phyloP scores from a whole-genome alignment of 805 yeast species.

The Clavispora carvajalis region DNA sequence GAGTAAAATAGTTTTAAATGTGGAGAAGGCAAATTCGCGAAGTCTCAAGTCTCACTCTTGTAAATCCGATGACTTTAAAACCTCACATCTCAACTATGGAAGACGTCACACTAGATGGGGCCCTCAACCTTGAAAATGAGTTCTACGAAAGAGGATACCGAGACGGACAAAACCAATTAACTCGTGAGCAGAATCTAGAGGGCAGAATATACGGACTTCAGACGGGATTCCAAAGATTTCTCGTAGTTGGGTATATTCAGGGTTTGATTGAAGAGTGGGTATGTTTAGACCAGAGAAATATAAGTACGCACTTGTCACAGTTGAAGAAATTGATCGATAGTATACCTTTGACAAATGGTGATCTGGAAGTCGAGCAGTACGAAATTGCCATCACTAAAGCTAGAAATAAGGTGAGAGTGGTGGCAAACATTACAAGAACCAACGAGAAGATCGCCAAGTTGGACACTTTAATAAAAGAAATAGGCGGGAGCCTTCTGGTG shows the following conservation, averaged over 20 bases:
- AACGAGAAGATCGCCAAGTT: conserved; percentile 21
- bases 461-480: conserved; percentile 29
- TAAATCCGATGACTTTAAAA: neutral
- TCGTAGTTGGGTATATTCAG: conserved; percentile 63
- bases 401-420: conserved; percentile 55
- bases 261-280: conserved; percentile 44
- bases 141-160: conserved; percentile 61
- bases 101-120: conserved; percentile 39
- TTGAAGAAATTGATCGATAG: conserved; percentile 20
- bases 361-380: conserved; percentile 48
- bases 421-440: conserved; percentile 34
- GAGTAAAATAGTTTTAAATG: neutral
- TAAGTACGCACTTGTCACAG: conserved; percentile 23
- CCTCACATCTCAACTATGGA: conserved; percentile 6
- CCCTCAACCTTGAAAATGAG: conserved; percentile 56
- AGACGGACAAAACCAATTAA: conserved; percentile 65
- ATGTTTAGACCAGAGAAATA: conserved; percentile 7
- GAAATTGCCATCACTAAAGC: conserved; percentile 51
- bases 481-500: conserved; percentile 34
- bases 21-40: neutral
- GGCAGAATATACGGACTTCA: conserved; percentile 85
- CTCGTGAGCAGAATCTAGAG: conserved; percentile 56
- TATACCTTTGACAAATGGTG: conserved; percentile 38
- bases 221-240: conserved; percentile 66
- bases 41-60: neutral